Evolutionary conservation across 441 rosid species (phyloP).

Genomic region (Pelargonium citronellum): DNA sequence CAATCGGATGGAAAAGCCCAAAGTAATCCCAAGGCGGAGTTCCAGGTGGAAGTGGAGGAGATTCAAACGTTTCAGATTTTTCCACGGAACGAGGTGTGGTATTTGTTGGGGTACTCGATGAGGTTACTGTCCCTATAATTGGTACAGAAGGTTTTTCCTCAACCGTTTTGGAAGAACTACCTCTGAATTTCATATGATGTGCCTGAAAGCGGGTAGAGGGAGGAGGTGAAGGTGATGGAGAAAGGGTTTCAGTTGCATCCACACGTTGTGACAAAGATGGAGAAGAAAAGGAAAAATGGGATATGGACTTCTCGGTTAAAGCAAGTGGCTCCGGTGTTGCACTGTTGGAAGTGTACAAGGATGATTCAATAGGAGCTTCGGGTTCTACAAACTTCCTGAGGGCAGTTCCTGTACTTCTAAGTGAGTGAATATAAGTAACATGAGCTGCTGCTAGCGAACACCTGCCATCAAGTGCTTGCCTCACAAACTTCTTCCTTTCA

Average conservation of each 20-base stretch:
- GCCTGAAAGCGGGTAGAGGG: constrained; percentile 47
- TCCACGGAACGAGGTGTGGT: constrained; percentile 35
- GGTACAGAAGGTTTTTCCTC: constrained; percentile 64
- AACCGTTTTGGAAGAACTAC: constrained; percentile 51
- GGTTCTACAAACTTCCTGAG: constrained; percentile 69
- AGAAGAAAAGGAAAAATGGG: constrained; percentile 62
- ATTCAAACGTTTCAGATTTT: constrained; percentile 45
- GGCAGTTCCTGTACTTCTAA: constrained; percentile 65
- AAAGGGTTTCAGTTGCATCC: constrained; percentile 39
- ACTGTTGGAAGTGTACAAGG: constrained; percentile 62
- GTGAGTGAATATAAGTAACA: constrained; percentile 60
- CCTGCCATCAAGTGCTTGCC: constrained; percentile 93
- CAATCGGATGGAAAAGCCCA: constrained; percentile 61
- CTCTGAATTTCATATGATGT: constrained; percentile 64
- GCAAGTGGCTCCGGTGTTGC: constrained; percentile 74
- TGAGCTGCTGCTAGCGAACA: constrained; percentile 82
- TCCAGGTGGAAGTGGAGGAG: constrained; percentile 45
- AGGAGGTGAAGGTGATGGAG: constrained; percentile 46
- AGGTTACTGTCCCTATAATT: constrained; percentile 41
- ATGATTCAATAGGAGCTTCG: constrained; percentile 62
- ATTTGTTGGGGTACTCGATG: constrained; percentile 47
- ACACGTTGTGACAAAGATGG: constrained; percentile 54
- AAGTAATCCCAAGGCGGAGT: constrained; percentile 86
- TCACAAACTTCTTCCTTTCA: constrained; percentile 75
- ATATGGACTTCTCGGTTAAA: constrained; percentile 55